These are phyloP conservation scores for Tarenaya hassleriana DNA, from an alignment of 345 rosid species.

Conservation along the genomic window DNA sequence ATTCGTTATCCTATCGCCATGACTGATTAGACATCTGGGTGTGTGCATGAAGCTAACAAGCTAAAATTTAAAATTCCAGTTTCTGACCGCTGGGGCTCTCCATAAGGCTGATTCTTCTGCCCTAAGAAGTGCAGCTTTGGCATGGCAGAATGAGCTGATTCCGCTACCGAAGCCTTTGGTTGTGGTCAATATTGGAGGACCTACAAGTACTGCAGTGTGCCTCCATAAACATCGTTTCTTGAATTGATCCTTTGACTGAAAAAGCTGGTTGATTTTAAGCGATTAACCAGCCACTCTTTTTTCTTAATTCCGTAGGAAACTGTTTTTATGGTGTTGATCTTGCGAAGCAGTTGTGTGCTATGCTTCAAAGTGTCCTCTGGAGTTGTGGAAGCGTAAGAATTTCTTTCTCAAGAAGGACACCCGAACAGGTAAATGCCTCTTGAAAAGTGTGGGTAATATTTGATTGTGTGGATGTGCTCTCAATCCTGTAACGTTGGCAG, in stretches of 20 bases:
- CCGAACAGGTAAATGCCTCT: conserved; percentile 39
- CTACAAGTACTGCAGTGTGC: conserved; percentile 44
- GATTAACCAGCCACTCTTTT: background rate
- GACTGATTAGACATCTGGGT: background rate
- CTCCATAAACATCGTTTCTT: background rate
- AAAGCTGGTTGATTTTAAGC: background rate
- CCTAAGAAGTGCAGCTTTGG: conserved; percentile 53
- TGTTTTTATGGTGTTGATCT: conserved; percentile 76
- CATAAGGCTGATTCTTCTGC: conserved; percentile 70
- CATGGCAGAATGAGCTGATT: conserved; percentile 67
- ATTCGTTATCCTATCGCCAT: background rate
- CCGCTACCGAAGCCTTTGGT: conserved; percentile 72
- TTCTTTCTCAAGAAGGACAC: conserved; percentile 83
- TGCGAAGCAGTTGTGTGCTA: conserved; percentile 49
- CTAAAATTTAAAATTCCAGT: conserved; percentile 34
- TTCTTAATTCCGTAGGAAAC: conserved; percentile 34
- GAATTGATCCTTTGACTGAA: conserved; percentile 1
- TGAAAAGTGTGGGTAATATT: background rate
- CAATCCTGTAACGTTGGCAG: conserved; percentile 30
- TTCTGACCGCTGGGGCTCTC: conserved; percentile 85
- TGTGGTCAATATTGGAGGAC: conserved; percentile 90
- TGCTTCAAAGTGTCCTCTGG: conserved; percentile 59
- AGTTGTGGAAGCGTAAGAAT: conserved; percentile 84
- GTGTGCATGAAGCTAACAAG: conserved; percentile 22
- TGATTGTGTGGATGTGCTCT: background rate